Percentiles rank a stretch among this genome's conserved stretches.
phyloP scores from a whole-genome alignment of 805 yeast species.

The Barnettozyma wickerhamii region DNA sequence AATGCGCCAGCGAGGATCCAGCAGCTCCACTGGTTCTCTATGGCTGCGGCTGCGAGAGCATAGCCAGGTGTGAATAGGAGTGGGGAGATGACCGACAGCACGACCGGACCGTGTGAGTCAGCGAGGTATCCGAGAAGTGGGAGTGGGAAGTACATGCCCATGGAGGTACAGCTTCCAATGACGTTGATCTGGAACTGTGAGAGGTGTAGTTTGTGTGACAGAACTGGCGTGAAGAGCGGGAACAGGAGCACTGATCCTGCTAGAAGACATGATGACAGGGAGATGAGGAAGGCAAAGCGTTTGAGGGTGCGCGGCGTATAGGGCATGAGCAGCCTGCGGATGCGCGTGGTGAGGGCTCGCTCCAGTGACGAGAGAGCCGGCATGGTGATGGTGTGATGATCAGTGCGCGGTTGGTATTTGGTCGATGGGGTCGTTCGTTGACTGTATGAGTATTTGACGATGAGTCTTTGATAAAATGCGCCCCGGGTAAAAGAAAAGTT shows the following conservation, averaged over 20 bases:
- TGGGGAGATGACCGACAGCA: slow-evolving; percentile 58
- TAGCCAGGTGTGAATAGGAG: slow-evolving; percentile 68
- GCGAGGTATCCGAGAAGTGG: slow-evolving; percentile 81
- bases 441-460: too few species aligned
- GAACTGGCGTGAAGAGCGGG: slow-evolving; percentile 70
- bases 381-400: too few species aligned
- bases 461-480: neutral
- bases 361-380: slow-evolving; percentile 33
- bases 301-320: slow-evolving; percentile 39
- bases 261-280: slow-evolving; percentile 62
- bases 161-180: slow-evolving; percentile 66
- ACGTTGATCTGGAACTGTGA: slow-evolving; percentile 65
- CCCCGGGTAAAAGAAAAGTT: too few species aligned
- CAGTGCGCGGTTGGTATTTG: neutral
- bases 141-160: slow-evolving; percentile 81
- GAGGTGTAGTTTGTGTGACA: slow-evolving; percentile 55
- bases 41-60: slow-evolving; percentile 40
- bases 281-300: slow-evolving; percentile 47
- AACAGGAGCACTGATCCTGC: slow-evolving; percentile 83
- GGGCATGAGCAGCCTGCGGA: slow-evolving; percentile 38
- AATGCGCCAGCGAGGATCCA: slow-evolving; percentile 45
- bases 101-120: slow-evolving; percentile 80
- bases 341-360: slow-evolving; percentile 37
- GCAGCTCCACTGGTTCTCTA: slow-evolving; percentile 26
- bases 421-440: neutral